These are phyloP conservation scores for Colletotrichum lupini DNA, from an alignment of 2,329 filamentous ascomycete species.

Conservation along the genomic window DNA sequence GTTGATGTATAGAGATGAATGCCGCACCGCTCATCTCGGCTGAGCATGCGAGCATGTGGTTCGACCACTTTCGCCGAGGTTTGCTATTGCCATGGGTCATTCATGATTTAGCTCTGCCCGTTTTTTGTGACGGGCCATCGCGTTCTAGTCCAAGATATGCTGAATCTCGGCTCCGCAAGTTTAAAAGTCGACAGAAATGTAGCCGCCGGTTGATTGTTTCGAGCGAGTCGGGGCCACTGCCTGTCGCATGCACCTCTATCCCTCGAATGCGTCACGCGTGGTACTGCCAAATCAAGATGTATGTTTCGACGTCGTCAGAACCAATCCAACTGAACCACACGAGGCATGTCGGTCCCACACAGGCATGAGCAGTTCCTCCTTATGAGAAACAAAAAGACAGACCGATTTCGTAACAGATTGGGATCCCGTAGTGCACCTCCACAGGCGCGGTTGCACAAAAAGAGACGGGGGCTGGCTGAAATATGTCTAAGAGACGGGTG, in stretches of 20 bases:
- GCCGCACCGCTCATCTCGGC: neutral
- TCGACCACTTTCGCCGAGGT: neutral
- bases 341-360: neutral
- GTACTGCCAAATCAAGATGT: neutral
- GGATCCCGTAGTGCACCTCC: neutral
- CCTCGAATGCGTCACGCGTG: neutral
- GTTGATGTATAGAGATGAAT: neutral
- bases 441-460: neutral
- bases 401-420: neutral
- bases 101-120: neutral
- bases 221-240: neutral
- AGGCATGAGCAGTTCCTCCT: constrained; percentile 1
- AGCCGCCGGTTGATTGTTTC: neutral
- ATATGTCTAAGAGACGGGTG: constrained; percentile 15
- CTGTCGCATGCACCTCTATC: neutral
- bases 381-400: neutral
- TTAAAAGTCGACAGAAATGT: neutral
- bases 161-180: neutral
- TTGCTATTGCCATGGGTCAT: neutral
- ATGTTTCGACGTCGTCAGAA: neutral
- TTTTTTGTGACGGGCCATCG: neutral
- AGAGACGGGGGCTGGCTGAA: neutral
- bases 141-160: neutral
- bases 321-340: neutral
- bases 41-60: constrained; percentile 4